Evolutionary conservation across 2,329 filamentous ascomycete species (phyloP), one percentile per base, ranked within the genome.

Genomic region (Aspergillus tamarii): DNA sequence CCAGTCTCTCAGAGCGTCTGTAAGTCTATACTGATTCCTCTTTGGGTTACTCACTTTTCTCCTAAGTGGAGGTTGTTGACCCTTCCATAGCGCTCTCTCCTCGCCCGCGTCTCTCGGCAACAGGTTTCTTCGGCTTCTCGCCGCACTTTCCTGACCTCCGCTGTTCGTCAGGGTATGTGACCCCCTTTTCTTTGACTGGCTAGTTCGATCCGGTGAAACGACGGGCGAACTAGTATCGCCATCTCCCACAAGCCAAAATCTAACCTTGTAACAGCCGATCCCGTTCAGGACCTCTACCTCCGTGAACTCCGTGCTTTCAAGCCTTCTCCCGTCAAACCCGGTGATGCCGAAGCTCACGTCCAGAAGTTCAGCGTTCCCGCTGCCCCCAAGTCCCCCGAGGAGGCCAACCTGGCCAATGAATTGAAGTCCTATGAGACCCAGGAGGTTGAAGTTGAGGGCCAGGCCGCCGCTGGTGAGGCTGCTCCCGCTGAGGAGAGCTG

Each of bases 221-320:
- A 52, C 16, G n/a, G 26, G 19, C 48, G 26, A 52, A 9, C 14
- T 39, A 30, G 4, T 11, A 32, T 41, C 45, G 14, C 59, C 39
- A 16, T 43, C 16, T 28, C 14, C 50, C 39, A 39, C 46, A 26
- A 39, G 19, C 48, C 62, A 39, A 45, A 68, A 62, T 62, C 69
- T 72, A 68, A 75, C 67, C 61, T 64, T 58, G 59, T 69, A 43
- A 19, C 78, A 98, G 95, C 92, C 88, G 95, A 99, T 82, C 89
- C 97, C 76, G 92, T 99, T 74, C 95, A 98, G 84, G 94, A 98
- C 80, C 88, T 99, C 78, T 99, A 99, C 87, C 89, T 99, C 74
- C 91, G 90, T 81, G 94, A 98, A 84, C 89, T 99, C 78, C 95
- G 94, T 84, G 88, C 89, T 82, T 98, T 97, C 91, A 98, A 98